A percentile compares a stretch with the other conserved stretches of the same genome.
Conservation (phyloP, 345 rosid genomes). For the Brassica cretica region DNA sequence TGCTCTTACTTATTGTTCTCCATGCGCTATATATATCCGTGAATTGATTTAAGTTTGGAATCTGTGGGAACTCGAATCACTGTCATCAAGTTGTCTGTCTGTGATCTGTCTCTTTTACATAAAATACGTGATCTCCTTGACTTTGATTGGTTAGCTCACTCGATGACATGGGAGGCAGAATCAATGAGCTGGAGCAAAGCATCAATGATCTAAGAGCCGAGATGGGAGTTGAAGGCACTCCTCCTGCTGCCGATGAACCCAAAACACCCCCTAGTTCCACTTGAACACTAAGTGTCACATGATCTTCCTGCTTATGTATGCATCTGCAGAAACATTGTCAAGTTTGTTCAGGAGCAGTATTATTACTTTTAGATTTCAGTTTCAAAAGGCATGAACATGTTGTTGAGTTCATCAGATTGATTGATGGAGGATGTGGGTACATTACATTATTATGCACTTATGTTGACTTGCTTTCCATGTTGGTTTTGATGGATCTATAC, state of each 20-base stretch:
- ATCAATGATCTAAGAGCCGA: constrained; percentile 60
- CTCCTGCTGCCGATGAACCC: constrained; percentile 32
- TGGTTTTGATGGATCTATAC: not conserved
- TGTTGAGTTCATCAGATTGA: constrained; percentile 29
- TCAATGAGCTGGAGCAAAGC: constrained; percentile 72
- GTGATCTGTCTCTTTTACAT: not conserved
- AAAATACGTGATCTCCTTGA: not conserved
- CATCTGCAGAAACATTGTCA: not conserved
- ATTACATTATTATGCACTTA: not conserved
- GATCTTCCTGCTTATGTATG: not conserved
- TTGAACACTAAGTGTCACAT: constrained; percentile 1
- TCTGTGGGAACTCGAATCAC: not conserved
- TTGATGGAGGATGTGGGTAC: constrained; percentile 29
- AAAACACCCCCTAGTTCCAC: constrained; percentile 49
- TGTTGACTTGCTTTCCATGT: not conserved
- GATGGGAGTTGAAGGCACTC: constrained; percentile 65
- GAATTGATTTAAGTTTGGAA: not conserved
- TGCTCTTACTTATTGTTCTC: not conserved
- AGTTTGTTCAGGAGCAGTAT: not conserved
- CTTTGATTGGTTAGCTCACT: not conserved
- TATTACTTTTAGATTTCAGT: not conserved
- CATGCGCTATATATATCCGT: not conserved
- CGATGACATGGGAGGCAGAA: constrained; percentile 51
- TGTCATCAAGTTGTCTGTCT: not conserved
- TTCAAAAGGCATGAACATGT: constrained; percentile 20